Evolutionary conservation across 2,329 filamentous ascomycete genomes (phyloP).

Genomic region (Dactylonectria macrodidyma): DNA sequence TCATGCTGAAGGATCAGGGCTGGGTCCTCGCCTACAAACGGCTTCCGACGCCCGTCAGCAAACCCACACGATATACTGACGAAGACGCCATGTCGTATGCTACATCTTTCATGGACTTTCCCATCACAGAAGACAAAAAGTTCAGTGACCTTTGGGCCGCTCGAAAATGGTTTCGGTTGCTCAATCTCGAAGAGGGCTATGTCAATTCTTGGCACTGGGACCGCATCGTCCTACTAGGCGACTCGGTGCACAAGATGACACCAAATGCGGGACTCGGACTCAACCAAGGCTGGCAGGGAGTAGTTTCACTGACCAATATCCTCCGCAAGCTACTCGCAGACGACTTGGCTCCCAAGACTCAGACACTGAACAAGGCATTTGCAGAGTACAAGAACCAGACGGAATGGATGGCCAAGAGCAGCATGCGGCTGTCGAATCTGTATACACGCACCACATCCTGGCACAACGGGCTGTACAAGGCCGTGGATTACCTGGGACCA

Average conservation of each 20-base stretch:
- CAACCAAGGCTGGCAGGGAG: conserved; percentile 40
- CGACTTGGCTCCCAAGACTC: conserved; percentile 1
- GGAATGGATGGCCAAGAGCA: conserved; percentile 27
- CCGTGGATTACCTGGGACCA: conserved; percentile 33
- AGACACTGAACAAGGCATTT: conserved; percentile 15
- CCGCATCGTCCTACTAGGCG: conserved; percentile 36
- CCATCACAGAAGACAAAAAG: neutral
- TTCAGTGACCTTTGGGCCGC: conserved; percentile 7
- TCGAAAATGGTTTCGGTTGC: conserved; percentile 7
- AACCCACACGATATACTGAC: conserved; percentile 5
- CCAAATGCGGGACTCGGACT: conserved; percentile 38
- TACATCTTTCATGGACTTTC: neutral
- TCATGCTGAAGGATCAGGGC: conserved; percentile 14
- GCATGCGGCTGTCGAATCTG: conserved; percentile 22
- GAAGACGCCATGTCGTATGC: conserved; percentile 19
- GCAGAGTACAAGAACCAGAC: conserved; percentile 25
- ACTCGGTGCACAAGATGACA: conserved; percentile 40
- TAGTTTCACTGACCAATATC: conserved; percentile 29
- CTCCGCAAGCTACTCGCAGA: conserved; percentile 18
- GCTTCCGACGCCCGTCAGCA: conserved; percentile 1
- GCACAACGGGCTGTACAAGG: conserved; percentile 33
- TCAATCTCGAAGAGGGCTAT: conserved; percentile 34
- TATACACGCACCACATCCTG: conserved; percentile 32
- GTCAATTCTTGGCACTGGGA: conserved; percentile 35
- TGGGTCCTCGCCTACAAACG: conserved; percentile 12